Conservation (phyloP, 805 yeast genomes). For the Kodamaea neixiangensis region DNA sequence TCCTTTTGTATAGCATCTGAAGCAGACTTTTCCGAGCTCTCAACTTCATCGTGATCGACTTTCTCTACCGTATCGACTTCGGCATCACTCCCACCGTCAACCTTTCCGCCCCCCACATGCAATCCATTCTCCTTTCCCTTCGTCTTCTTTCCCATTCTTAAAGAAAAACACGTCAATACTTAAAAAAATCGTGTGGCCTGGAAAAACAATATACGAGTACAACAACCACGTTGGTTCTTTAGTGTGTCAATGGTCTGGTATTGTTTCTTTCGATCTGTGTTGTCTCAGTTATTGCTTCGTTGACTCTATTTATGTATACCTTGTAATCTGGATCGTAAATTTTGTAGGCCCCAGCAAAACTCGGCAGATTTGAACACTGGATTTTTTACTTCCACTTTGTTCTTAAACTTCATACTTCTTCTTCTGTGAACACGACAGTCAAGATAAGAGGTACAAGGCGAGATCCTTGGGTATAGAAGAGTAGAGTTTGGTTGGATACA, state of each 20-base stretch:
- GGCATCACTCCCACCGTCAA: neutral
- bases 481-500: neutral
- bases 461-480: neutral
- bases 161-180: neutral
- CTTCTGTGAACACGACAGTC: neutral
- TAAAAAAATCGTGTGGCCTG: neutral
- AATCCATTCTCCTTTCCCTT: neutral
- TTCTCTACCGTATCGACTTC: slow-evolving; percentile 17
- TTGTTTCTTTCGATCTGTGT: neutral
- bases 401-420: neutral
- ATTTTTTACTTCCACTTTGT: neutral
- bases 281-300: neutral
- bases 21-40: neutral
- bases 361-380: neutral
- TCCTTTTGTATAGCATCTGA: slow-evolving; percentile 5
- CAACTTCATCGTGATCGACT: neutral
- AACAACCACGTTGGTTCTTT: neutral
- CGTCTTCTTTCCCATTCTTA: slow-evolving; percentile 2
- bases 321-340: neutral
- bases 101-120: slow-evolving; percentile 2
- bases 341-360: neutral
- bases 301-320: neutral
- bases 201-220: neutral
- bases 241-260: neutral
- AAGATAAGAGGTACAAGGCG: neutral